Conservation (phyloP, 2,329 filamentous ascomycete genomes). For the Aspergillus ochraceoroseus region DNA sequence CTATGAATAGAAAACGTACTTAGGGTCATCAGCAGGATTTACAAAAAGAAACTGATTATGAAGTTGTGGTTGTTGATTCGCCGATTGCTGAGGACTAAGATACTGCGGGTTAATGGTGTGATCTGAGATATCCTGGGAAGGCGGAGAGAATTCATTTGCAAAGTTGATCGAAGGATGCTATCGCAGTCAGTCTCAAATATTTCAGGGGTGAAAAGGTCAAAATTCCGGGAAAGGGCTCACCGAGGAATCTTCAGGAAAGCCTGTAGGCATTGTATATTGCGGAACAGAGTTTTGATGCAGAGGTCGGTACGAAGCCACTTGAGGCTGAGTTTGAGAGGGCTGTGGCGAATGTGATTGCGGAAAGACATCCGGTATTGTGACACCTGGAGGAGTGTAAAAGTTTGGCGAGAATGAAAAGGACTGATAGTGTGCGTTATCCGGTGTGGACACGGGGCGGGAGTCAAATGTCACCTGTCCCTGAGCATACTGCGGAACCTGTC, state of each 20-base stretch:
- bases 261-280: conserved; percentile 27
- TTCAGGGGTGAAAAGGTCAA: too few species aligned
- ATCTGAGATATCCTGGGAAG: conserved; percentile 21
- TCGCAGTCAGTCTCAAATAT: conserved; percentile 14
- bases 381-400: conserved; percentile 31
- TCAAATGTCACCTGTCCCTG: conserved; percentile 32
- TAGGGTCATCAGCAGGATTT: conserved; percentile 26
- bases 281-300: conserved; percentile 21
- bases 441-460: conserved; percentile 25
- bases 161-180: conserved; percentile 31
- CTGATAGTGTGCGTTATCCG: conserved; percentile 33
- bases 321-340: conserved; percentile 24
- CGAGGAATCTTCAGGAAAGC: conserved; percentile 26
- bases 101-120: conserved; percentile 42
- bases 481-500: conserved; percentile 30
- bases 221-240: conserved; percentile 22
- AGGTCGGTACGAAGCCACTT: conserved; percentile 20
- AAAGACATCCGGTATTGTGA: conserved; percentile 29
- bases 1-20: conserved; percentile 21
- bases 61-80: conserved; percentile 23
- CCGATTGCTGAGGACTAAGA: conserved; percentile 29
- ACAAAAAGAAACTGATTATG: conserved; percentile 29
- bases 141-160: conserved; percentile 28
- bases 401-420: conserved; percentile 31
- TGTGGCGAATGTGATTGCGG: conserved; percentile 25